A percentile compares a stretch with the other conserved stretches of the same genome.
These are phyloP conservation scores for Chamaecyparis obtusa DNA, from an alignment of 75 land plant species.

Conservation along the genomic window DNA sequence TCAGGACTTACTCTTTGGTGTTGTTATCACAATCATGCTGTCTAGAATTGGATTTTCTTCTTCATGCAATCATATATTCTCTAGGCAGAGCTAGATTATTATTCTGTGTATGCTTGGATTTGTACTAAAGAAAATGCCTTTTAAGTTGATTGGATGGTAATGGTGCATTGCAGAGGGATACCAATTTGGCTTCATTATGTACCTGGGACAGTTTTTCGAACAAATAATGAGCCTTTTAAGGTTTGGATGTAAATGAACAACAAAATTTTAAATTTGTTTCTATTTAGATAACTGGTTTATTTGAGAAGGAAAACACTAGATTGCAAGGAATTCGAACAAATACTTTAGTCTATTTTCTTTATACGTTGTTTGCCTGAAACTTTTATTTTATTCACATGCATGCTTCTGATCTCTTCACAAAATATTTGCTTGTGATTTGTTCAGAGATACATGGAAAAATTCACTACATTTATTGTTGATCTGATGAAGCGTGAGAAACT, in stretches of 20 bases:
- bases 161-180: slow-evolving; percentile 67
- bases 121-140: neutral
- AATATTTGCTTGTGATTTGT: neutral
- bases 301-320: neutral
- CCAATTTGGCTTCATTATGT: slow-evolving; percentile 95
- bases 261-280: neutral
- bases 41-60: neutral
- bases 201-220: slow-evolving; percentile 84
- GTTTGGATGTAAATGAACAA: slow-evolving; percentile 24
- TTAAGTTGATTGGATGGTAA: neutral
- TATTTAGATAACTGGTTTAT: neutral
- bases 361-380: neutral
- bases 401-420: neutral
- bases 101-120: neutral
- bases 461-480: slow-evolving; percentile 65
- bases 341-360: neutral
- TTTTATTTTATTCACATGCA: neutral
- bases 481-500: slow-evolving; percentile 83
- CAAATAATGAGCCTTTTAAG: slow-evolving; percentile 86
- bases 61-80: neutral
- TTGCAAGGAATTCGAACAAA: neutral
- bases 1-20: neutral
- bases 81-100: neutral
- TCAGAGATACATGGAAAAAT: slow-evolving; percentile 74
- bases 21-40: neutral